Evolutionary conservation across 2,329 filamentous ascomycete species (phyloP), one percentile per base, ranked within the genome.

Genomic region (Colletotrichum cuscutae): DNA sequence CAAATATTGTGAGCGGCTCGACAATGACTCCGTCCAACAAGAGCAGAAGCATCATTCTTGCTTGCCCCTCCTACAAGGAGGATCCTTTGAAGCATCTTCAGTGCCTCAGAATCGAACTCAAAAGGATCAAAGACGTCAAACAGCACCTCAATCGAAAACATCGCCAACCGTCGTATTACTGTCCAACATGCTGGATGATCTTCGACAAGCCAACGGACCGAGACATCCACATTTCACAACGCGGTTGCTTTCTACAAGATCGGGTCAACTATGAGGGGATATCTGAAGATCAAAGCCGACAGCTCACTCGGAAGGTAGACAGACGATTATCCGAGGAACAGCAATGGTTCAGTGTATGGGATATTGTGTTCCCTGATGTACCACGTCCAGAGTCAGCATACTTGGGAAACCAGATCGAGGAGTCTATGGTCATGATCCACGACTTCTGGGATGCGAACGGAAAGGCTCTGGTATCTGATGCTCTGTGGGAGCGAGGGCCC

Each of bases 11-110:
- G 13, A 13, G 22, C 28, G 61, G 26, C 28, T 26, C 9, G 7
- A 32, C 30, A 1, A 8, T 11, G 60, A 63, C 1, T 4, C 28
- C 30, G 19, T 2, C 26, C 4, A 12, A 12, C 7, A 68, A 49
- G 8, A 22, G 52, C n/a, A n/a, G 7, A 19, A 49, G 15, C 6
- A 49, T 19, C 15, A 49, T 49, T n/a, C 32, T 70, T 11, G 79
- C 79, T 1, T 80, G 80, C 30, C 80, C 79, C 0, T 81, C 77
- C 37, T 79, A 76, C 37, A 81, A 79, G 61, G 74, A 74, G 37
- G 76, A 80, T 46, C 76, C 75, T 1, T 64, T 75, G 8, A 68
- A 73, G 6, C 75, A 81, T 65, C 68, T 77, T 4, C 63, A 74
- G 13, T 81, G 80, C 56, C 79, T 78, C 57, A 70, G 76, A 12